phyloP scores from a whole-genome alignment of 768 basidiomycete species.

The Auricularia cornea region DNA sequence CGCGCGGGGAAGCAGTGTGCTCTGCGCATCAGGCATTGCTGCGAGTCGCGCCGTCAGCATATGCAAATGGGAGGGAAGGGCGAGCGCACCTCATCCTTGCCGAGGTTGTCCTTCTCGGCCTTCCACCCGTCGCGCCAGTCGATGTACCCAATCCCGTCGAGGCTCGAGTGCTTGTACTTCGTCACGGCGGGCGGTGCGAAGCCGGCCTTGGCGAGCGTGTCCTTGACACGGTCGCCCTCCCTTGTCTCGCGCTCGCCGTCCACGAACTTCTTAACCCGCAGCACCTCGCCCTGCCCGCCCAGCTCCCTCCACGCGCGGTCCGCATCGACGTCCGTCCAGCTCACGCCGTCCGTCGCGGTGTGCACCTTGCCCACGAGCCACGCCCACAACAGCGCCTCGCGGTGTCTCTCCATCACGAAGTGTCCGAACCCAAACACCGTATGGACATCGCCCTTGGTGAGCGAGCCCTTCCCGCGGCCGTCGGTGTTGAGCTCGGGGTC shows the following conservation, averaged over 20 bases:
- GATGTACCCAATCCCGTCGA: not conserved
- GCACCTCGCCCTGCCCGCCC: conserved; percentile 17
- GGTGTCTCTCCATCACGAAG: conserved; percentile 27
- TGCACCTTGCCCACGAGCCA: conserved; percentile 26
- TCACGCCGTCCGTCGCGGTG: conserved; percentile 17
- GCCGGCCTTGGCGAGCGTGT: not conserved
- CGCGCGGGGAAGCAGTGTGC: conserved; percentile 15
- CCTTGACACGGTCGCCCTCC: not conserved
- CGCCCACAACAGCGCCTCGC: conserved; percentile 30
- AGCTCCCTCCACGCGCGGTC: conserved; percentile 24
- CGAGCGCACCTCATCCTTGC: not conserved
- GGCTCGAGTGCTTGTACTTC: not conserved
- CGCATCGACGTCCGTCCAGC: not conserved
- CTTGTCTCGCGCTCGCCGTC: not conserved
- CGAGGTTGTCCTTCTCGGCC: not conserved
- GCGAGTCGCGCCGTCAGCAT: not conserved
- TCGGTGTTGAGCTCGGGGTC: not conserved
- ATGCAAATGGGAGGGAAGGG: not conserved
- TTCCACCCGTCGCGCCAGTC: not conserved
- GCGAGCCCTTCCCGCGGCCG: not conserved
- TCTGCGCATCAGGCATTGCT: not conserved
- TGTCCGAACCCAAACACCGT: conserved; percentile 26
- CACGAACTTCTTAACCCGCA: not conserved
- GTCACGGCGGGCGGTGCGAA: not conserved
- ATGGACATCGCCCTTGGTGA: conserved; percentile 18